These are phyloP conservation scores for Phalaenopsis hybrid DNA, from an alignment of 116 monocot genomes.

Conservation along the genomic window DNA sequence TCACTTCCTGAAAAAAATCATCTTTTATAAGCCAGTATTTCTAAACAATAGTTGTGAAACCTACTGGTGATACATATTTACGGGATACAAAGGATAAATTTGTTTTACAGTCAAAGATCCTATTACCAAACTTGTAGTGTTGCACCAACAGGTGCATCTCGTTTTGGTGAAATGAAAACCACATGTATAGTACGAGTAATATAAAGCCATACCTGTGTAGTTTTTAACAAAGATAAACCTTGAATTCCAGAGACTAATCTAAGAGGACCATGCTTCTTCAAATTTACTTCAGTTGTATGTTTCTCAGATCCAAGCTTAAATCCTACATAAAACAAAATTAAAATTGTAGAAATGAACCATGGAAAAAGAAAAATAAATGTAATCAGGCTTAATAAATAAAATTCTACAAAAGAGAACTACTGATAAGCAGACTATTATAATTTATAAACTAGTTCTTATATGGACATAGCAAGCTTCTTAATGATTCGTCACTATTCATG, in stretches of 20 bases:
- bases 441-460: not conserved
- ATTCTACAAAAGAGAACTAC: not conserved
- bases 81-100: not conserved
- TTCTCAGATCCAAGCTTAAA: slow-evolving; percentile 90
- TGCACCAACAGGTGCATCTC: not conserved
- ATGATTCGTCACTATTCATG: too few species aligned
- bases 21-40: not conserved
- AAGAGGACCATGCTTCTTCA: slow-evolving; percentile 60
- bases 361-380: not conserved
- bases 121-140: not conserved
- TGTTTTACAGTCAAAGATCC: not conserved
- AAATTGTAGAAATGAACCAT: not conserved
- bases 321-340: slow-evolving; percentile 27
- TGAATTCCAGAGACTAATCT: slow-evolving; percentile 66
- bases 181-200: not conserved
- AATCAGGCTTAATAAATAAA: not conserved
- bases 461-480: not conserved
- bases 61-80: not conserved
- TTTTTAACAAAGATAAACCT: slow-evolving; percentile 72
- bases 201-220: slow-evolving; percentile 52
- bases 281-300: slow-evolving; percentile 60
- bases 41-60: not conserved
- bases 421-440: not conserved
- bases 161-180: not conserved
- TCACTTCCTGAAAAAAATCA: not conserved